Conservation (phyloP, 176 grass and related monocot genomes). For the Juncus inflexus region DNA sequence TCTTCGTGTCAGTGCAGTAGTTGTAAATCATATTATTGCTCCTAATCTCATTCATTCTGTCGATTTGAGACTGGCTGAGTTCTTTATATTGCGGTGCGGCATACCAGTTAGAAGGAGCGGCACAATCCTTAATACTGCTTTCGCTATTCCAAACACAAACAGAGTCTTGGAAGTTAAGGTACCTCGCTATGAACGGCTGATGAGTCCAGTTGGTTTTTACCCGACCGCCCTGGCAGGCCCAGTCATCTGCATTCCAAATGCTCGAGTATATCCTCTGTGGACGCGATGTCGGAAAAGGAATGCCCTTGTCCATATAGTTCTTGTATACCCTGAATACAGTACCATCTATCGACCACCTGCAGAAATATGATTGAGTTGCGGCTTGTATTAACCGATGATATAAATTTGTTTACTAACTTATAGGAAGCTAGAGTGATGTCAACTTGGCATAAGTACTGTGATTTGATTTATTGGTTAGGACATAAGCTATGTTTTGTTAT, state of each 20-base stretch:
- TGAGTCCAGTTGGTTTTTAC: slow-evolving; percentile 62
- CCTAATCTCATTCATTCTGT: slow-evolving; percentile 48
- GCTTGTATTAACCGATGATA: not conserved
- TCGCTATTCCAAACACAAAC: slow-evolving; percentile 49
- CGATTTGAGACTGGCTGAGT: slow-evolving; percentile 27
- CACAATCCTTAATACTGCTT: slow-evolving; percentile 33
- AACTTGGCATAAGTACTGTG: not conserved
- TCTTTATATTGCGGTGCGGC: slow-evolving; percentile 3
- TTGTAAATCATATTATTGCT: slow-evolving; percentile 51
- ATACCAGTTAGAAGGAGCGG: slow-evolving; percentile 28
- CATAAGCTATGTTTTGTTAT: not conserved
- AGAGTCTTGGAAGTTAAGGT: slow-evolving; percentile 39
- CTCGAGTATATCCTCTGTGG: slow-evolving; percentile 67
- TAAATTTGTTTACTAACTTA: not conserved
- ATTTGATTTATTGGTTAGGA: not conserved
- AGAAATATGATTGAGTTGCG: not conserved
- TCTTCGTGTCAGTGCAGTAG: slow-evolving; percentile 53
- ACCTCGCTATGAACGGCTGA: slow-evolving; percentile 60
- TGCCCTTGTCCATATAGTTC: not conserved
- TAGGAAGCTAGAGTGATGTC: not conserved
- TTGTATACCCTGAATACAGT: slow-evolving; percentile 1
- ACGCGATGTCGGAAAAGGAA: slow-evolving; percentile 35
- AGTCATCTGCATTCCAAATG: slow-evolving; percentile 87
- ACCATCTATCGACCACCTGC: slow-evolving; percentile 9
- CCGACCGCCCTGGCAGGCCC: slow-evolving; percentile 66